These are phyloP conservation scores for Phytophthora hibernalis DNA, from an alignment of 352 stramenopile species.

Conservation along the genomic window DNA sequence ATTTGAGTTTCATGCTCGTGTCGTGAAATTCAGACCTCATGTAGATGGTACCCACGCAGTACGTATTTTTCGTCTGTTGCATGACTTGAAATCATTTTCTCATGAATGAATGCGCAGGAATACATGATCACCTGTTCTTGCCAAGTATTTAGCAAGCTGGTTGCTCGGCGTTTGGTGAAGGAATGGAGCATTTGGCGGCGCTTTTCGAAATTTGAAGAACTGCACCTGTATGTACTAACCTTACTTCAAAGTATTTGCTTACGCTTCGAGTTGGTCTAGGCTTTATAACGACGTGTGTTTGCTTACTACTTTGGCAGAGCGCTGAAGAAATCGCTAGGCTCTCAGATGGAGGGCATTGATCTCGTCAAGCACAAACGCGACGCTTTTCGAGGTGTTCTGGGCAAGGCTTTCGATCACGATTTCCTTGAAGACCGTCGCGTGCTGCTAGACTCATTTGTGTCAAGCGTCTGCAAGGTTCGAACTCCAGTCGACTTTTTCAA, in stretches of 20 bases:
- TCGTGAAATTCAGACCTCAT: conserved; percentile 51
- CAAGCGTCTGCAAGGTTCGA: conserved; percentile 48
- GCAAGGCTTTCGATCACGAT: conserved; percentile 55
- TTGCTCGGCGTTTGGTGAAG: conserved; percentile 54
- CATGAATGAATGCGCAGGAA: conserved; percentile 38
- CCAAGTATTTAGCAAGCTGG: conserved; percentile 59
- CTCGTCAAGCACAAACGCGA: conserved; percentile 67
- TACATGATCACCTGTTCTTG: conserved; percentile 73
- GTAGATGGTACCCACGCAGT: conserved; percentile 60
- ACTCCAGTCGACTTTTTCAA: conserved; percentile 70
- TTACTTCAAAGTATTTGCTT: background rate
- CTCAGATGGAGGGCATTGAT: conserved; percentile 51
- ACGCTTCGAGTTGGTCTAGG: background rate
- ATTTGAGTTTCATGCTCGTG: conserved; percentile 51
- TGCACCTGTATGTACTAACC: conserved; percentile 59
- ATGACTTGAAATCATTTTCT: no score
- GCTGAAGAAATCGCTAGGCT: conserved; percentile 53
- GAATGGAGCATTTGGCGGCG: conserved; percentile 73
- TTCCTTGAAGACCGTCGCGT: conserved; percentile 69
- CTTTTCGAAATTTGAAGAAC: conserved; percentile 68
- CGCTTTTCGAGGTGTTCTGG: conserved; percentile 54
- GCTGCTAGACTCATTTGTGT: conserved; percentile 62
- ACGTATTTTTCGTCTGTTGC: conserved; percentile 5
- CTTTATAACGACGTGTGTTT: background rate
- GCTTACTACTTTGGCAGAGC: conserved; percentile 24